These are phyloP conservation scores for Fusarium longipes DNA, from an alignment of 2,329 filamentous ascomycete species.

Conservation along the genomic window DNA sequence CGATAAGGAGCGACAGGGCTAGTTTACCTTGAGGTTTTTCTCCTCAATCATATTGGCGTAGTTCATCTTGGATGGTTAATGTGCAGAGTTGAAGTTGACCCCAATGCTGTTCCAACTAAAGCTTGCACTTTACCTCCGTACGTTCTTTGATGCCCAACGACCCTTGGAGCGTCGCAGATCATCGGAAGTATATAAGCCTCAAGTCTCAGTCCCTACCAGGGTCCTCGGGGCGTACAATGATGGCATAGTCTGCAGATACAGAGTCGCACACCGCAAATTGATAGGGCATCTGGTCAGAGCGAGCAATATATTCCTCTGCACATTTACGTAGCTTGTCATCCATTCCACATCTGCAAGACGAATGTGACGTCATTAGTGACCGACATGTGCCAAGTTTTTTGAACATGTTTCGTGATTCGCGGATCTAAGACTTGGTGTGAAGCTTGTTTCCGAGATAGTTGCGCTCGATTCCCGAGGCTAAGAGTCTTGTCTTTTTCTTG, in stretches of 20 bases:
- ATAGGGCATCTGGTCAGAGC: neutral
- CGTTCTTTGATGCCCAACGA: conserved; percentile 26
- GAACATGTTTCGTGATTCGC: neutral
- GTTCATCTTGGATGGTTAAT: conserved; percentile 29
- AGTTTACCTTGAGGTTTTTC: conserved; percentile 38
- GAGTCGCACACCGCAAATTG: conserved; percentile 17
- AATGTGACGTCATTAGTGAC: conserved; percentile 13
- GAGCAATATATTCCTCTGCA: neutral
- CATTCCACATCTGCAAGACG: neutral
- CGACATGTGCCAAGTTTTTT: conserved; percentile 23
- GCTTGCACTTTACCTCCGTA: neutral
- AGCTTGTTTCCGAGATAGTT: conserved; percentile 17
- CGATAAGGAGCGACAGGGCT: neutral
- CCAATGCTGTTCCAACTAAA: neutral
- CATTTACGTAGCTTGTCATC: conserved; percentile 13
- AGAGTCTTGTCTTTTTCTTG: conserved; percentile 11
- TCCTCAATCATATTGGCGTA: conserved; percentile 45
- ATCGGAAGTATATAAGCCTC: conserved; percentile 7
- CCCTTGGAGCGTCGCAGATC: conserved; percentile 11
- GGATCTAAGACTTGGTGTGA: neutral
- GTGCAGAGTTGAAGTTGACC: neutral
- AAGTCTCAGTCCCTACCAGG: conserved; percentile 3
- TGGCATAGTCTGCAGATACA: conserved; percentile 9
- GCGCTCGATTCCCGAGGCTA: conserved; percentile 9
- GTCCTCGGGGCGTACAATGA: conserved; percentile 17